Percentiles rank a stretch among this genome's conserved stretches.
These are phyloP conservation scores for Diaporthe vaccinii DNA, from an alignment of 2,329 filamentous ascomycete genomes.

Conservation along the genomic window DNA sequence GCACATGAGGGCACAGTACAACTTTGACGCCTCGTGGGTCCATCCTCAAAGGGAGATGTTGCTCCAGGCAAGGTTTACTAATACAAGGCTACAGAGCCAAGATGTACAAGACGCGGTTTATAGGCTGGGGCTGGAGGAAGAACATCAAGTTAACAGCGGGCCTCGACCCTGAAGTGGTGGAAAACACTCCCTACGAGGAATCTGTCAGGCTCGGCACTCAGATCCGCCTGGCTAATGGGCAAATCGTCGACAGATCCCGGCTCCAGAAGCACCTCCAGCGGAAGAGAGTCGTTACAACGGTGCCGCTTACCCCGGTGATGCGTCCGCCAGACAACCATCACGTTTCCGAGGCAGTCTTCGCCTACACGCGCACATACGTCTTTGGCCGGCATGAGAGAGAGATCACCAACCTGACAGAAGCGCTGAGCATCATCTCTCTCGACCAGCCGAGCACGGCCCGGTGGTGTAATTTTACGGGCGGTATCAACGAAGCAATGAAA, in stretches of 20 bases:
- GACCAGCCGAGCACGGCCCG: constrained; percentile 18
- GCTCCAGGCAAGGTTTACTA: not conserved
- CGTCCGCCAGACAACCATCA: constrained; percentile 13
- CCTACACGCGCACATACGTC: constrained; percentile 24
- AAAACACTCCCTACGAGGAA: not conserved
- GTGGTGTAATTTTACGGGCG: constrained; percentile 6
- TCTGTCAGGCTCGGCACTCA: constrained; percentile 4
- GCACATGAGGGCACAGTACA: not conserved
- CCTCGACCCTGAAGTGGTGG: constrained; percentile 15
- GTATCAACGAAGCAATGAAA: not conserved
- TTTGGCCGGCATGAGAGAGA: constrained; percentile 1
- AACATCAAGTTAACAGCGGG: constrained; percentile 20
- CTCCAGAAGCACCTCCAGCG: constrained; percentile 24
- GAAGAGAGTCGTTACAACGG: not conserved
- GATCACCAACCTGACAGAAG: constrained; percentile 3
- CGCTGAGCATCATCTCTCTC: not conserved
- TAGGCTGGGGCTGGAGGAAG: constrained; percentile 33
- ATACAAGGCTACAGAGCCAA: not conserved
- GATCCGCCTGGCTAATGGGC: constrained; percentile 24
- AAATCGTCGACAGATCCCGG: constrained; percentile 15
- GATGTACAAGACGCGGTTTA: constrained; percentile 30
- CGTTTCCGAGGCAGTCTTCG: constrained; percentile 26
- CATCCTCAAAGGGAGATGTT: no score
- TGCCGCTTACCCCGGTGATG: not conserved
- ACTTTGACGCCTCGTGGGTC: constrained; percentile 6